phyloP scores from a whole-genome alignment of 2,329 filamentous ascomycete genomes.

The Fusarium floridanum region DNA sequence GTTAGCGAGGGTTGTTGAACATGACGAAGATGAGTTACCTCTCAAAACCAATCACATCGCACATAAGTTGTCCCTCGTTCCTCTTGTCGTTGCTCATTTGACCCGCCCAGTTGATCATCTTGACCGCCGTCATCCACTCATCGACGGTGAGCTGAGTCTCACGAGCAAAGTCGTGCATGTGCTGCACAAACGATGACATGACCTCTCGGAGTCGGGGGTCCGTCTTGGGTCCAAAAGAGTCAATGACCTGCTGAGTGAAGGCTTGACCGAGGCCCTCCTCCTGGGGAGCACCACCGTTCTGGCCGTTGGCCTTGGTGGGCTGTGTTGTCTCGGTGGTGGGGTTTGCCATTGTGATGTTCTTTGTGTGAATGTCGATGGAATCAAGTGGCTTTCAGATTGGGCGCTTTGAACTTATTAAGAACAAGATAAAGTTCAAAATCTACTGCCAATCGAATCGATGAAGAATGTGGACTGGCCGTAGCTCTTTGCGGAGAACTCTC shows the following conservation, averaged over 20 bases:
- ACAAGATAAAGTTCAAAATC: background rate
- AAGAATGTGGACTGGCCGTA: background rate
- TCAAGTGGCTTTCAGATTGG: background rate
- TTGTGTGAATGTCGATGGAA: background rate
- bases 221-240: constrained; percentile 79
- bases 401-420: background rate
- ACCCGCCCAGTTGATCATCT: constrained; percentile 70
- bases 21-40: constrained; percentile 54
- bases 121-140: constrained; percentile 81
- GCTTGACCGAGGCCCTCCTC: constrained; percentile 52
- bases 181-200: constrained; percentile 75
- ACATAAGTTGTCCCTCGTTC: constrained; percentile 81
- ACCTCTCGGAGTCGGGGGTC: constrained; percentile 76
- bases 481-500: constrained; percentile 17
- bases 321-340: constrained; percentile 7
- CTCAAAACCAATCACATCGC: constrained; percentile 81
- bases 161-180: constrained; percentile 85
- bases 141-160: constrained; percentile 84
- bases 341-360: constrained; percentile 50
- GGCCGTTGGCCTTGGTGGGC: constrained; percentile 61
- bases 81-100: constrained; percentile 76
- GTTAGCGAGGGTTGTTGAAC: constrained; percentile 1
- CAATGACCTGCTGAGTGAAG: constrained; percentile 81
- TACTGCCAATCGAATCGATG: background rate
- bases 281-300: constrained; percentile 12